Percentiles rank a stretch among this genome's conserved stretches.
These are phyloP conservation scores for Angophora floribunda DNA, from an alignment of 345 rosid genomes.

Conservation along the genomic window DNA sequence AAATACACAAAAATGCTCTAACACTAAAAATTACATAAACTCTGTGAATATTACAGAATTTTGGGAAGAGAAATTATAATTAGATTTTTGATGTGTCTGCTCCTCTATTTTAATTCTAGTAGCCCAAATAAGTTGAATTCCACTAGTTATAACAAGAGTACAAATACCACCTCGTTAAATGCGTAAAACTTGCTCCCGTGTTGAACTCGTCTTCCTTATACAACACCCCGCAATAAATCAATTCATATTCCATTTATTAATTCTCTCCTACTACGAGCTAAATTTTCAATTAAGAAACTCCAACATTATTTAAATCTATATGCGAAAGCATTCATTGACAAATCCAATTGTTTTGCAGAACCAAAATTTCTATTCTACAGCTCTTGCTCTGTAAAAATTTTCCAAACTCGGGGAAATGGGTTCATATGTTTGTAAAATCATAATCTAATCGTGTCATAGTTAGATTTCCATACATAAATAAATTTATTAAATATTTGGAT, in stretches of 20 bases:
- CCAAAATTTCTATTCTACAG: background rate
- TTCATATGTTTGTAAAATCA: background rate
- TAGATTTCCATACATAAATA: background rate
- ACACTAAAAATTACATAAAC: background rate
- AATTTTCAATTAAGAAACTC: background rate
- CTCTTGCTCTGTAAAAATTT: too few relatives aligned
- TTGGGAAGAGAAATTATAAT: background rate
- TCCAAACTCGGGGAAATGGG: background rate
- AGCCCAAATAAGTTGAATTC: background rate
- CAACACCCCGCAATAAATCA: too few relatives aligned
- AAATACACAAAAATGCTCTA: background rate
- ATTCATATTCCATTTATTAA: too few relatives aligned
- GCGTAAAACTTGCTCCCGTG: background rate
- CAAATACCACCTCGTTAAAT: background rate
- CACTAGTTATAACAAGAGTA: background rate
- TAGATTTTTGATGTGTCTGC: background rate
- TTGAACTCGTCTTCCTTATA: background rate
- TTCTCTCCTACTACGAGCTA: background rate
- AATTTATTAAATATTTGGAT: background rate
- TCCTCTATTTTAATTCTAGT: too few relatives aligned
- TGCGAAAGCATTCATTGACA: background rate
- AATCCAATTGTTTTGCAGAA: background rate
- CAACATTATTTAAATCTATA: background rate
- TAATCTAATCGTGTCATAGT: background rate
- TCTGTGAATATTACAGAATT: background rate